Evolutionary conservation across 1,284 basidiomycete genomes (phyloP).

Genomic region (Rhodotorula sp.): DNA sequence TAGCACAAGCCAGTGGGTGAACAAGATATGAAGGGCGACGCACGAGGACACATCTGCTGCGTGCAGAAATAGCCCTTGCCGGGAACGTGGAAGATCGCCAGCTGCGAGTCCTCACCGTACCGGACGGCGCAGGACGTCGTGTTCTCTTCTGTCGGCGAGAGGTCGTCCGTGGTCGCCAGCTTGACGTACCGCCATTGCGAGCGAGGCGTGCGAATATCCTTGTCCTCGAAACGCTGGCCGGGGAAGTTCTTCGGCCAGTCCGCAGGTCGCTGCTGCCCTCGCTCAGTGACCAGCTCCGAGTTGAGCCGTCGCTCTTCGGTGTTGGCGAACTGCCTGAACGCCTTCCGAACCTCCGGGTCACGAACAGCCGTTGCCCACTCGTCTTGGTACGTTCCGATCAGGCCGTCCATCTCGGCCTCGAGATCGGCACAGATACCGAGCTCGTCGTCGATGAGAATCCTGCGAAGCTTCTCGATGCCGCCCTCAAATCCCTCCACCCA

Average conservation of each 20-base stretch:
- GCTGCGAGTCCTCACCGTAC: slow-evolving; percentile 64
- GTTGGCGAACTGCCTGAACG: slow-evolving; percentile 69
- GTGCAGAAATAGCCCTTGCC: slow-evolving; percentile 63
- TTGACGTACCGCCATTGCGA: slow-evolving; percentile 62
- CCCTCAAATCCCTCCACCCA: slow-evolving; percentile 73
- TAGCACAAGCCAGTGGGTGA: too few relatives aligned
- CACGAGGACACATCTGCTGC: slow-evolving; percentile 61
- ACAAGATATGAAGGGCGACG: slow-evolving; percentile 36
- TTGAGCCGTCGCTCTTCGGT: slow-evolving; percentile 58
- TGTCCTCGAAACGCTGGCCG: slow-evolving; percentile 22
- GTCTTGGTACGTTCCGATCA: slow-evolving; percentile 59
- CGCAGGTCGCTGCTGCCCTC: slow-evolving; percentile 65
- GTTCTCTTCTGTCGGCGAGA: slow-evolving; percentile 54
- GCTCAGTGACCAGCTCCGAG: slow-evolving; percentile 62
- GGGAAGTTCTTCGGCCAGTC: slow-evolving; percentile 63
- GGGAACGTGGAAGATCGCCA: slow-evolving; percentile 65
- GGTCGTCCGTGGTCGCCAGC: slow-evolving; percentile 57
- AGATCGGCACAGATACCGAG: slow-evolving; percentile 71
- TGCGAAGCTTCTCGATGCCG: slow-evolving; percentile 64
- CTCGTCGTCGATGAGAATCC: slow-evolving; percentile 69
- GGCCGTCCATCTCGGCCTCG: slow-evolving; percentile 65
- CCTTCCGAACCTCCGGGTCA: slow-evolving; percentile 57
- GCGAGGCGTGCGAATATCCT: slow-evolving; percentile 50
- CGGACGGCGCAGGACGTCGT: slow-evolving; percentile 57
- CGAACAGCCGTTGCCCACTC: slow-evolving; percentile 69